A percentile compares a stretch with the other conserved stretches of the same genome.
These are phyloP conservation scores for Xerocomellus amylosporus DNA, from an alignment of 768 basidiomycete species.

Conservation along the genomic window DNA sequence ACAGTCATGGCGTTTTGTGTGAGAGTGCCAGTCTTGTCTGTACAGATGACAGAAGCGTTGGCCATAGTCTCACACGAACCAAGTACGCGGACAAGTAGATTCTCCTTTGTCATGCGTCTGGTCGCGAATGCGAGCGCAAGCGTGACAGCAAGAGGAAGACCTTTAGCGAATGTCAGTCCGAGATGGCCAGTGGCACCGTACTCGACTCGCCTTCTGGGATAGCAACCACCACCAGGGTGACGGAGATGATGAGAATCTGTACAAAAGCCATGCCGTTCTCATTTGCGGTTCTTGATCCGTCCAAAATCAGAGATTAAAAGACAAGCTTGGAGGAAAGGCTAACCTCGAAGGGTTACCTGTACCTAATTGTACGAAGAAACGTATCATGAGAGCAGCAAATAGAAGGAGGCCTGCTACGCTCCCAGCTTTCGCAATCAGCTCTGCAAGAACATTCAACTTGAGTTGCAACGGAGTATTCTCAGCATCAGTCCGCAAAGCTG, in stretches of 20 bases:
- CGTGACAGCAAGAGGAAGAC: constrained; percentile 93
- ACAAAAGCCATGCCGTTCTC: constrained; percentile 89
- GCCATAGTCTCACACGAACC: constrained; percentile 99
- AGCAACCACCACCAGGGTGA: constrained; percentile 86
- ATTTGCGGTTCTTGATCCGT: constrained; percentile 53
- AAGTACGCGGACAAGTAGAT: constrained; percentile 91
- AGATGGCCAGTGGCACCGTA: neutral
- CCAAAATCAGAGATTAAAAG: constrained; percentile 7
- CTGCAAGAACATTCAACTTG: constrained; percentile 92
- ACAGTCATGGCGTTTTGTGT: constrained; percentile 96
- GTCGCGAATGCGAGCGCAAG: constrained; percentile 97
- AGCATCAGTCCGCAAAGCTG: constrained; percentile 81
- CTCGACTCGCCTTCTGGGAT: constrained; percentile 68
- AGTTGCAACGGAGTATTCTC: constrained; percentile 92
- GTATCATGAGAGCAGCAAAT: constrained; percentile 84
- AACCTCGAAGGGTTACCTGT: constrained; percentile 56
- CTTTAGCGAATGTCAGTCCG: constrained; percentile 34
- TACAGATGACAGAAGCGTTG: constrained; percentile 93
- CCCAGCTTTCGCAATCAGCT: constrained; percentile 91
- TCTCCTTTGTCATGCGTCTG: constrained; percentile 95
- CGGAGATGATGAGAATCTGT: constrained; percentile 90
- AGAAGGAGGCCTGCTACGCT: constrained; percentile 76
- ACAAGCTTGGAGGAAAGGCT: constrained; percentile 7
- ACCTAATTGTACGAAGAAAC: constrained; percentile 89
- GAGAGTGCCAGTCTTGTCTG: constrained; percentile 95